Base-by-base conservation (phyloP, 2,329 filamentous ascomycete species). In the Cadophora malorum region DNA sequence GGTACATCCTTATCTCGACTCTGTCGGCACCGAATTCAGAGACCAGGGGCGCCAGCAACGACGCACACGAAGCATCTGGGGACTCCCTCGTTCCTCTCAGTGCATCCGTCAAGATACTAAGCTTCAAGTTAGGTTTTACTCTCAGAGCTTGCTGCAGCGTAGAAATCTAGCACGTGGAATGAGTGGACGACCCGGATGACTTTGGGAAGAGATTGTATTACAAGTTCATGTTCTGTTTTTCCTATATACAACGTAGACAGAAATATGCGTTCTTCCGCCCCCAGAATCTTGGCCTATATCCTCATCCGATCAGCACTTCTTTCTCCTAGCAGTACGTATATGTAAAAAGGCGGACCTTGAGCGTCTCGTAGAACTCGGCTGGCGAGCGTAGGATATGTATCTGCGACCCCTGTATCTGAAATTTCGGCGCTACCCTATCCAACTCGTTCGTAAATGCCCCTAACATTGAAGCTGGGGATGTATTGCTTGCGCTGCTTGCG, bases 181-280 rank as follows among this genome's bases (percentile, higher is more conserved):
- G 19, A 56, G 35, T 25, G 71, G 67, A 41, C 55, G 33, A 47
- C 62, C 68, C 64, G 47, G 67, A 58, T 31, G 64, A 19, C 5
- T 16, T 21, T 9, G 6, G 6, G 60, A 21, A 31, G 49, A 52
- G 62, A 45, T 23, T 47, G 8, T 64, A 82, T 64, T 81, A 90
- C 88, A 76, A 99, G 85, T 74, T 98, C 96, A 79, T 90, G 86
- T 80, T 99, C 96, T 1, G 91, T 91, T 79, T 95, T 97, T 71
- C 96, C 96, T 78, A 99, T 96, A 78, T 99, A 99, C 63, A 99
- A 82, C 0, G 96, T 99, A n/a, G 94, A 97, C 61, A 99, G 83
- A 78, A 96, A 99, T 72, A 99, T 91, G 68, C 92, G 88, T 63
- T 82, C 85, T 79, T 93, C 88, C 10, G 96, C 96, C 70, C 86